A percentile compares a stretch with the other conserved stretches of the same genome.
Evolutionary conservation across 208 protist species (phyloP).

Genomic region (Leishmania aethiopica): DNA sequence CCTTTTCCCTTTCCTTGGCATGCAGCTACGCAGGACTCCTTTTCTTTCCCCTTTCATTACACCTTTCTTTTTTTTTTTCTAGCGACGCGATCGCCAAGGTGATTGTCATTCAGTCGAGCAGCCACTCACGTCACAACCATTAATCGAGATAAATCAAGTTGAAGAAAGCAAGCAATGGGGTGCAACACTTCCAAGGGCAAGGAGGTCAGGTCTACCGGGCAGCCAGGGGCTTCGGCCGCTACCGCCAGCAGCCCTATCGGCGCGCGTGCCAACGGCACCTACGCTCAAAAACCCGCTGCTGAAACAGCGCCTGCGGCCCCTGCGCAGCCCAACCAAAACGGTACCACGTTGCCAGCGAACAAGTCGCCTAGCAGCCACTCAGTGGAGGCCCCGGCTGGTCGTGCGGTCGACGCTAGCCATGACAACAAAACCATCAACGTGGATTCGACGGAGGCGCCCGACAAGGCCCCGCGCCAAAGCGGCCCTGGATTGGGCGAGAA

Average conservation of each 20-base stretch:
- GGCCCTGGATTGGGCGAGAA: constrained; percentile 12
- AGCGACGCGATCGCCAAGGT: constrained; percentile 3
- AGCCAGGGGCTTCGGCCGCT: neutral
- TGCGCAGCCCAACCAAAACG: neutral
- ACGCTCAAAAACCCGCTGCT: neutral
- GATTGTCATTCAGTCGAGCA: neutral
- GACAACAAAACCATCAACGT: constrained; percentile 17
- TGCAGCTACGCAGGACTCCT: neutral
- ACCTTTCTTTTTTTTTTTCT: neutral
- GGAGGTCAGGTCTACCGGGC: constrained; percentile 15
- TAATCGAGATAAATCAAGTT: neutral
- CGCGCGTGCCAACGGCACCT: neutral
- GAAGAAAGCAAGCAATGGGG: constrained; percentile 41
- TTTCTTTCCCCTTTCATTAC: neutral
- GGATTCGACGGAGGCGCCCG: constrained; percentile 25
- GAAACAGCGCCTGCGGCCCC: neutral
- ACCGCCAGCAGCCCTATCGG: neutral
- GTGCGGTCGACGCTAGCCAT: constrained; percentile 22
- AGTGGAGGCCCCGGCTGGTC: constrained; percentile 29
- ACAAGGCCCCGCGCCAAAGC: constrained; percentile 18
- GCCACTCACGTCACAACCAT: neutral
- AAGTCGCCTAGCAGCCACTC: constrained; percentile 18
- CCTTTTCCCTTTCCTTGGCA: neutral
- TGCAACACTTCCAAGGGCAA: constrained; percentile 53
- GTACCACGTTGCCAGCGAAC: constrained; percentile 2